Evolutionary conservation across 1,284 basidiomycete genomes (phyloP).

Genomic region (Malassezia cuniculi): DNA sequence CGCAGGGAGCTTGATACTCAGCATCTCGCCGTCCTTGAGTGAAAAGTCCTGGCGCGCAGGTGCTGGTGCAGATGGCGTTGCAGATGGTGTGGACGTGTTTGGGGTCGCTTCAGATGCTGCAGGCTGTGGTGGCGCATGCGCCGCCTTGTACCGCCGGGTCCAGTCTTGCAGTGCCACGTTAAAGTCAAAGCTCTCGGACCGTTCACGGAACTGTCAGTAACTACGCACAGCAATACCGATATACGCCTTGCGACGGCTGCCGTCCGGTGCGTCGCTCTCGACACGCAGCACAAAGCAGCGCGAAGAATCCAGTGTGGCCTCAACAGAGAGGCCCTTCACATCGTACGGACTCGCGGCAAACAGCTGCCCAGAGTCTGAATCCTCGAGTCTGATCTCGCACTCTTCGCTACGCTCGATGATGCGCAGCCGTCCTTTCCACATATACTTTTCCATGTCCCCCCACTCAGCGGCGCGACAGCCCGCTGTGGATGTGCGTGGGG

Average conservation of each 20-base stretch:
- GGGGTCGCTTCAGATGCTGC: constrained; percentile 15
- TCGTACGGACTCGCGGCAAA: constrained; percentile 88
- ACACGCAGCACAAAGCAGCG: constrained; percentile 89
- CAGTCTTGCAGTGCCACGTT: constrained; percentile 73
- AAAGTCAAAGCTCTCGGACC: constrained; percentile 40
- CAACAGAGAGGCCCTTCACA: constrained; percentile 63
- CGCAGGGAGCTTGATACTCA: constrained; percentile 48
- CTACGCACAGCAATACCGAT: constrained; percentile 41
- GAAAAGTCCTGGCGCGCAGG: constrained; percentile 81
- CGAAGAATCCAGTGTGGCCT: constrained; percentile 88
- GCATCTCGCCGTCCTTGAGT: constrained; percentile 89
- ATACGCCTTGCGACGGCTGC: constrained; percentile 30
- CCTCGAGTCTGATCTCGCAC: constrained; percentile 39
- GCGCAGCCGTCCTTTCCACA: constrained; percentile 81
- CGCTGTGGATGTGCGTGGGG: constrained; percentile 60
- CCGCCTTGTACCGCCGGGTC: constrained; percentile 52
- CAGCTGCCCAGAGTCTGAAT: constrained; percentile 49
- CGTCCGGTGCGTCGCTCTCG: constrained; percentile 46
- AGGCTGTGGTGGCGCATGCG: constrained; percentile 18
- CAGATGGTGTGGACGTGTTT: constrained; percentile 13
- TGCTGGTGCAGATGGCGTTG: constrained; percentile 50
- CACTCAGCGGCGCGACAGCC: constrained; percentile 46
- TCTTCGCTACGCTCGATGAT: constrained; percentile 56
- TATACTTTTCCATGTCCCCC: constrained; percentile 62
- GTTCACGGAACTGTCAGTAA: constrained; percentile 30